Evolutionary conservation across 495 filamentous ascomycete genomes (phyloP).

Genomic region (Polyplosphaeria fusca): DNA sequence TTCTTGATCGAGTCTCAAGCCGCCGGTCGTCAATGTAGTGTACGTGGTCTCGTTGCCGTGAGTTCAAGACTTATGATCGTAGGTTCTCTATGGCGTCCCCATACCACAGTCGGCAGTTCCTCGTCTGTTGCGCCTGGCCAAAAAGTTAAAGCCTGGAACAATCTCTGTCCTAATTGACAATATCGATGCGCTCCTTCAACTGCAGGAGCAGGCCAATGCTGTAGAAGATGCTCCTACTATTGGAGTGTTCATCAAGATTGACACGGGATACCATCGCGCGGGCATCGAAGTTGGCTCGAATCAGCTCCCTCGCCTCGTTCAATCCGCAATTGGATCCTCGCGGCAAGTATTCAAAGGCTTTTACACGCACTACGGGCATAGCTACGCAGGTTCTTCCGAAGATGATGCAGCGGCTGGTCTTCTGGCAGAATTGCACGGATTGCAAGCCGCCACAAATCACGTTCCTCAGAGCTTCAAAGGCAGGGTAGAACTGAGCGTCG

Average conservation of each 20-base stretch:
- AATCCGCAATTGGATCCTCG: conserved; percentile 43
- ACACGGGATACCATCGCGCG: conserved; percentile 73
- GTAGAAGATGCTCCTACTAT: conserved; percentile 28
- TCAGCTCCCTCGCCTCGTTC: conserved; percentile 48
- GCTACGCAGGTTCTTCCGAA: conserved; percentile 55
- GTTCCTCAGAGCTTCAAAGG: conserved; percentile 32
- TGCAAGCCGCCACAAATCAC: conserved; percentile 49
- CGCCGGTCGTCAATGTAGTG: conserved; percentile 54
- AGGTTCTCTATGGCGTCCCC: conserved; percentile 76
- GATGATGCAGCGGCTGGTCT: conserved; percentile 58
- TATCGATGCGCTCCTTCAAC: conserved; percentile 44
- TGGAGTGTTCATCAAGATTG: conserved; percentile 70
- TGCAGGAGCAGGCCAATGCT: neutral
- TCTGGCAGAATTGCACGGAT: conserved; percentile 57
- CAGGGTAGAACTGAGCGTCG: conserved; percentile 65
- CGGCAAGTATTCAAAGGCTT: conserved; percentile 57
- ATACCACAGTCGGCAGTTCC: conserved; percentile 58
- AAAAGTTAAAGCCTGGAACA: conserved; percentile 49
- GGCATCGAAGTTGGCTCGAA: conserved; percentile 57
- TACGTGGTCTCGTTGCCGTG: conserved; percentile 35
- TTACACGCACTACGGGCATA: conserved; percentile 78
- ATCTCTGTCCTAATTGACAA: conserved; percentile 74
- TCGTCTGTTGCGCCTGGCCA: conserved; percentile 55
- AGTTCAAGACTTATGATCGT: neutral
- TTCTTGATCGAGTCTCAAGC: conserved; percentile 57